These are phyloP conservation scores for Baudoinia panamericana DNA, from an alignment of 495 filamentous ascomycete species.

Conservation along the genomic window DNA sequence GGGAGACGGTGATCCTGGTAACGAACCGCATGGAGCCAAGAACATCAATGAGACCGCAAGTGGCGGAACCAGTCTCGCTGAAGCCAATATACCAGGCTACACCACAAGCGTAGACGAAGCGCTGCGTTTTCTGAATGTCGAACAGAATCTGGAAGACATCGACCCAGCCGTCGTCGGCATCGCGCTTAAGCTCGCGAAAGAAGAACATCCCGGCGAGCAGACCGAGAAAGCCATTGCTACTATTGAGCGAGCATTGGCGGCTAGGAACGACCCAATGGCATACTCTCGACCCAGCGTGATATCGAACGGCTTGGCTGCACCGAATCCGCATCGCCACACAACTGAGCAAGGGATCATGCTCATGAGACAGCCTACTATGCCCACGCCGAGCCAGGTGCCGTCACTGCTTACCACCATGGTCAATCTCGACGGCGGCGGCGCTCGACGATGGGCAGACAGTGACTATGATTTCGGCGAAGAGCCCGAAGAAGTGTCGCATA, in stretches of 20 bases:
- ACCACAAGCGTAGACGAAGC: constrained; percentile 21
- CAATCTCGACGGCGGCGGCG: constrained; percentile 19
- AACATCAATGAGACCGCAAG: too few relatives aligned
- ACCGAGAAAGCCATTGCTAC: constrained; percentile 16
- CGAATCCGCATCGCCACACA: too few relatives aligned
- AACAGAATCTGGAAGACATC: constrained; percentile 29
- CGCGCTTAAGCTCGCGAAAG: constrained; percentile 2
- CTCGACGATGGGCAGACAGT: constrained; percentile 13
- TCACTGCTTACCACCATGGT: background rate
- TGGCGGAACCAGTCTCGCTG: too few relatives aligned
- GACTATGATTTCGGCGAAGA: constrained; percentile 22
- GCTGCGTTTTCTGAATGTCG: constrained; percentile 8
- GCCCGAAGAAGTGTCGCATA: constrained; percentile 12
- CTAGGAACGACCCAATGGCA: too few relatives aligned
- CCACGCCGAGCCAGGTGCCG: too few relatives aligned
- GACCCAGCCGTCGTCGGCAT: constrained; percentile 6
- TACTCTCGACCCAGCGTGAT: too few relatives aligned
- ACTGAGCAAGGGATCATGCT: too few relatives aligned
- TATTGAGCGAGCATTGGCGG: constrained; percentile 10
- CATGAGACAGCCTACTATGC: too few relatives aligned
- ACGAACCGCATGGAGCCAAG: background rate
- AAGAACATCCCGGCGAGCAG: constrained; percentile 12
- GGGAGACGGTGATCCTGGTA: too few relatives aligned
- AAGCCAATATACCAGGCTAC: too few relatives aligned
- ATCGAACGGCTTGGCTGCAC: too few relatives aligned